Evolutionary conservation across 768 basidiomycete species (phyloP).

Genomic region (Mycena olivaceomarginata): DNA sequence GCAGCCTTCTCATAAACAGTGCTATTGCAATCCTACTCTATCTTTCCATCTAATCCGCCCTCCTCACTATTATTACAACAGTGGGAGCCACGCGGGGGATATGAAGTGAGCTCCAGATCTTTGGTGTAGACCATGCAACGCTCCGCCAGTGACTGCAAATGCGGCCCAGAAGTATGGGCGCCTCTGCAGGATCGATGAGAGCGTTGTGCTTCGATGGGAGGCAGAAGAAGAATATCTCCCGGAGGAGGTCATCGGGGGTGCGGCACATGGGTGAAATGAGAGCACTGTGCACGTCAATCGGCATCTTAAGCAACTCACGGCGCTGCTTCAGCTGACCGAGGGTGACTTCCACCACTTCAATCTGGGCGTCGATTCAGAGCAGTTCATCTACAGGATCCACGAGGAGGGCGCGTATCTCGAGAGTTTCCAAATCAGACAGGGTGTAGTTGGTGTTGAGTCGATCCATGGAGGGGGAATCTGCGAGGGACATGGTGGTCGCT

Average conservation of each 20-base stretch:
- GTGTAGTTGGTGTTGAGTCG: too few species aligned
- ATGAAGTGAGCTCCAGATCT: slow-evolving; percentile 24
- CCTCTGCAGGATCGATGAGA: slow-evolving; percentile 17
- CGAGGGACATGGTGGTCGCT: too few species aligned
- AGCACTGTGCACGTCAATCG: slow-evolving; percentile 16
- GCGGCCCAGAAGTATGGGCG: slow-evolving; percentile 24
- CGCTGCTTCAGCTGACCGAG: neutral
- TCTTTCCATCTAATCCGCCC: too few species aligned
- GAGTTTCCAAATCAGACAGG: too few species aligned
- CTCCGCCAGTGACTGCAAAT: slow-evolving; percentile 28
- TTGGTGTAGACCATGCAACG: slow-evolving; percentile 22
- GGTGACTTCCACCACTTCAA: neutral
- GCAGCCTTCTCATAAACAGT: too few species aligned
- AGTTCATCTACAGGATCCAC: neutral
- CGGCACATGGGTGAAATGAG: slow-evolving; percentile 15
- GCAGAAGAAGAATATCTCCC: slow-evolving; percentile 29
- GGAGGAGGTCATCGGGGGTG: slow-evolving; percentile 25
- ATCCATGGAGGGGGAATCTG: too few species aligned
- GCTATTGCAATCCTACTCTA: too few species aligned
- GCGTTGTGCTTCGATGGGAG: slow-evolving; percentile 20
- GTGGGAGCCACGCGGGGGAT: neutral
- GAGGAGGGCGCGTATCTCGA: too few species aligned
- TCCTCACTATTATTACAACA: too few species aligned
- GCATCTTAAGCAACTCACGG: neutral
- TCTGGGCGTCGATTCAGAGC: neutral